Conservation (phyloP, 176 grass and related monocot genomes). For the Cocos nucifera region DNA sequence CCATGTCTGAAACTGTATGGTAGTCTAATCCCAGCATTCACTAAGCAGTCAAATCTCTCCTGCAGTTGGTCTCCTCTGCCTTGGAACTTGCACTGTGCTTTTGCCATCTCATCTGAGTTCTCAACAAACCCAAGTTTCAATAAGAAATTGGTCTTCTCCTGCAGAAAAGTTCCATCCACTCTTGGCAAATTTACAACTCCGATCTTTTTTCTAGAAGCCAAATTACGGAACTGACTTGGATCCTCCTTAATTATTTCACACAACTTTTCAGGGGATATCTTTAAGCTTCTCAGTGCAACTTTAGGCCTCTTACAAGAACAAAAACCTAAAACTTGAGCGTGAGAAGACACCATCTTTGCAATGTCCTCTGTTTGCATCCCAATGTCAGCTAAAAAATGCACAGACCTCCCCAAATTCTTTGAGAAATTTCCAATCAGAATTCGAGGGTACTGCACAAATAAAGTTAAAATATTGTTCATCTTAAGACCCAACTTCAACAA, state of each 20-base stretch:
- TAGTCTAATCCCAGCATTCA: slow-evolving; percentile 36
- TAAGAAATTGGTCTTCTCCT: slow-evolving; percentile 42
- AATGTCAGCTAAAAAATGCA: slow-evolving; percentile 28
- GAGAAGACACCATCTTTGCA: slow-evolving; percentile 15
- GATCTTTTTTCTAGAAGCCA: slow-evolving; percentile 20
- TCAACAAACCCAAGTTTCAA: slow-evolving; percentile 44
- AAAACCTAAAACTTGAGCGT: slow-evolving; percentile 37
- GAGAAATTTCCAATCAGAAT: slow-evolving; percentile 32
- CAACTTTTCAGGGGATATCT: slow-evolving; percentile 25
- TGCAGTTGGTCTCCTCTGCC: slow-evolving; percentile 43
- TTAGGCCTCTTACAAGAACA: slow-evolving; percentile 30
- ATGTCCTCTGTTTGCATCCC: slow-evolving; percentile 26
- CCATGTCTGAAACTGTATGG: slow-evolving; percentile 31
- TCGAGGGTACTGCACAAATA: slow-evolving; percentile 32
- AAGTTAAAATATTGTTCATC: slow-evolving; percentile 26
- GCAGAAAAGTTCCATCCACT: slow-evolving; percentile 25
- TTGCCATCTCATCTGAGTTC: slow-evolving; percentile 39
- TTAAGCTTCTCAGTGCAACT: slow-evolving; percentile 19
- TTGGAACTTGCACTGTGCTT: slow-evolving; percentile 30
- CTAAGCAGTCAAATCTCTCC: slow-evolving; percentile 40
- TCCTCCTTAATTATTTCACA: slow-evolving; percentile 45
- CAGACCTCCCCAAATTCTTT: slow-evolving; percentile 28
- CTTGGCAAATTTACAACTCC: slow-evolving; percentile 5
- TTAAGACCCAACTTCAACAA: slow-evolving; percentile 41
- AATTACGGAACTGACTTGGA: slow-evolving; percentile 33